Base-by-base conservation (phyloP, 2,329 filamentous ascomycete genomes). In the Colletotrichum filicis region DNA sequence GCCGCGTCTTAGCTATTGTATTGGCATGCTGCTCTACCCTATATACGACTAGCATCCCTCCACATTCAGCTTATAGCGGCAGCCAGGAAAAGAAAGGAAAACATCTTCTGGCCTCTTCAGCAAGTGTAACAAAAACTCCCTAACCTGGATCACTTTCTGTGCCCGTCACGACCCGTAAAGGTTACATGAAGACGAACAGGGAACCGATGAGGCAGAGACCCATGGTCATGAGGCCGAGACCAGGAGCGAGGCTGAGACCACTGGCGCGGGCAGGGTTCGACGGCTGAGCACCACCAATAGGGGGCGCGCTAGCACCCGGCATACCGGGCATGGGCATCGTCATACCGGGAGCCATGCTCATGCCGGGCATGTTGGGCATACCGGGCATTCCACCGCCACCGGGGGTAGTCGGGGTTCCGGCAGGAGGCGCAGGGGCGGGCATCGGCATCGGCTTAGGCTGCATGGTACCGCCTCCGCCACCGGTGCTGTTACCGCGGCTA, bases 21-120 rank as follows among this genome's bases (percentile, higher is more conserved):
- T 63, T 62, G 58, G 58, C 65, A 68, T 72, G 69, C 69, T 68
- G 37, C 65, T 72, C 65, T 72, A 72, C 69, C 28, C 37, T 72
- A 63, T 72, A 14, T 72, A 72, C 69, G 52, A 53, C 57, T 52
- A 26, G 65, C 65, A 42, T 42, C 64, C 64, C 57, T 53, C 53
- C 22, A 52, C 4, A 62, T 12, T 11, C 65, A 68, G 52, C 56
- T 46, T 59, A n/a, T 16, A 49, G 32, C 24, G 28, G 28, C 61
- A 61, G 49, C 58, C 65, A 63, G 58, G 32, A 32, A 37, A 61
- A 22, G 19, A 52, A 55, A 32, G 46, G 11, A 63, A 68, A 56
- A 53, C 9, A 42, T 35, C 5, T 26, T 56, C 55, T 56, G 62
- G 62, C 32, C 61, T 68, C 22, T 22, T 65, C 52, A 42, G 22